A percentile compares a stretch with the other conserved stretches of the same genome.
Conservation (phyloP, 441 rosid species). For the Raphanus hybrid region DNA sequence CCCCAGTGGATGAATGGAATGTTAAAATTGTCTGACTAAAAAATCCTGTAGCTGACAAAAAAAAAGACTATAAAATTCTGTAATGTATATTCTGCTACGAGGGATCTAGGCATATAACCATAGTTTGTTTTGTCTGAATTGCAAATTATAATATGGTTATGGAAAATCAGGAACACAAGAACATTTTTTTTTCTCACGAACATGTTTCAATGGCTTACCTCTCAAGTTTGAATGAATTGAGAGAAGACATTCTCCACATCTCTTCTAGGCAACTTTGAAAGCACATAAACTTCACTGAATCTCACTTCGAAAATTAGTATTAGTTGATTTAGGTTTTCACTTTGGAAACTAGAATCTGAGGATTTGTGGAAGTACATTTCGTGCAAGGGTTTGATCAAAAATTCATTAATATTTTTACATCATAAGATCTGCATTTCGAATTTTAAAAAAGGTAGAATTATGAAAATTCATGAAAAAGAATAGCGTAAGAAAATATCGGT, state of each 20-base stretch:
- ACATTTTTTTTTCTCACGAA: too few relatives aligned
- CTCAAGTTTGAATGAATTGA: neutral
- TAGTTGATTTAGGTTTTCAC: neutral
- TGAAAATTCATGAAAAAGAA: too few relatives aligned
- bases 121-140: neutral
- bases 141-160: neutral
- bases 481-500: too few relatives aligned
- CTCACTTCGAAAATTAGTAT: neutral
- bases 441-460: too few relatives aligned
- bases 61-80: neutral
- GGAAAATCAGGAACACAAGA: neutral
- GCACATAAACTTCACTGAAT: neutral
- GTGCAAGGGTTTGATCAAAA: too few relatives aligned
- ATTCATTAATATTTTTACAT: too few relatives aligned
- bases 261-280: neutral
- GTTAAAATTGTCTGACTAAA: neutral
- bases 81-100: neutral
- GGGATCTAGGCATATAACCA: neutral
- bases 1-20: slow-evolving; percentile 3
- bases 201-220: neutral
- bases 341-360: too few relatives aligned
- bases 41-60: neutral
- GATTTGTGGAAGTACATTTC: too few relatives aligned
- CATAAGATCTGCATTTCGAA: too few relatives aligned
- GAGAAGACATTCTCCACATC: neutral